These are phyloP conservation scores for Capsella bursapastoris DNA, from an alignment of 345 rosid species.

Conservation along the genomic window DNA sequence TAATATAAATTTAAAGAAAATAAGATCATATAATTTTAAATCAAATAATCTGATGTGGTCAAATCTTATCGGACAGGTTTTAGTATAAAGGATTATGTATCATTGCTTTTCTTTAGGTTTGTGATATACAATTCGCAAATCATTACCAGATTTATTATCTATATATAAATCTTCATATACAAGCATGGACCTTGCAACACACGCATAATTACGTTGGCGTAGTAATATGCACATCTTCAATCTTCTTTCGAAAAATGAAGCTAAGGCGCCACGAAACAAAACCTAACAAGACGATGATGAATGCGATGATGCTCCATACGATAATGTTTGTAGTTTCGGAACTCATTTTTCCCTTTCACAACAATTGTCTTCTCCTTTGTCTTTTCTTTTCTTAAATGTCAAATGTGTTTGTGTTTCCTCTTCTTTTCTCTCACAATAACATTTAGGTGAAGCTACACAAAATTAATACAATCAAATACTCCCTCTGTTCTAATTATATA, in stretches of 20 bases:
- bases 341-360: constrained; percentile 15
- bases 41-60: too few relatives aligned
- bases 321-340: constrained; percentile 3
- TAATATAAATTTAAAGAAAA: too few relatives aligned
- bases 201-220: too few relatives aligned
- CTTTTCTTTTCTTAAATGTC: background rate
- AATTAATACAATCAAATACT: background rate
- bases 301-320: background rate
- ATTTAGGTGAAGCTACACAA: background rate
- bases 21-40: too few relatives aligned
- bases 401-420: background rate
- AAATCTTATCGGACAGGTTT: too few relatives aligned
- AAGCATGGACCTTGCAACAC: too few relatives aligned
- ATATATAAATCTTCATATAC: too few relatives aligned
- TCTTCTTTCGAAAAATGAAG: constrained; percentile 1
- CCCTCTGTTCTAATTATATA: too few relatives aligned
- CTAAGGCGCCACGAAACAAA: constrained; percentile 6
- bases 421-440: background rate
- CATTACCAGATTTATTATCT: too few relatives aligned
- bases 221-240: too few relatives aligned
- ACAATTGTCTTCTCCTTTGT: background rate
- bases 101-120: background rate
- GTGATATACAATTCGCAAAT: too few relatives aligned
- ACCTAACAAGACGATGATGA: constrained; percentile 16
- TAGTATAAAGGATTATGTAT: background rate